Evolutionary conservation across 352 stramenopile species (phyloP).

Genomic region (Phytophthora ramorum): DNA sequence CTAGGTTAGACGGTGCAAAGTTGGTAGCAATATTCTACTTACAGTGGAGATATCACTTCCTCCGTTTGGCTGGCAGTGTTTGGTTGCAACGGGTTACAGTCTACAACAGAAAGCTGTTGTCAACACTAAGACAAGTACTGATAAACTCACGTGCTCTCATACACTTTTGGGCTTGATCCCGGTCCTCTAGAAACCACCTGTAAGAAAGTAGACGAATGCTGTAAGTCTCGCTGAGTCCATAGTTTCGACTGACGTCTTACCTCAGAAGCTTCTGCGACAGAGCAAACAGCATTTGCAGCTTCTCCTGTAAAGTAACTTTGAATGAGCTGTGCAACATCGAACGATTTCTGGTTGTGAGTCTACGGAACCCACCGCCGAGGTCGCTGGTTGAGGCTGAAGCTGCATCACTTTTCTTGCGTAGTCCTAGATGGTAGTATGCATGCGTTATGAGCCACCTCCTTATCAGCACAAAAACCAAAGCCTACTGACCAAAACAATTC

Average conservation of each 20-base stretch:
- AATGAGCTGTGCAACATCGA: neutral
- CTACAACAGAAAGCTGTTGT: neutral
- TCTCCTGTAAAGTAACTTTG: slow-evolving; percentile 27
- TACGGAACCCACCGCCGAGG: slow-evolving; percentile 15
- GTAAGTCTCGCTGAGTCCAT: slow-evolving; percentile 1
- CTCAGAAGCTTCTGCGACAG: slow-evolving; percentile 46
- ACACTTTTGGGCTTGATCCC: slow-evolving; percentile 27
- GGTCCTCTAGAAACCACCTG: slow-evolving; percentile 45
- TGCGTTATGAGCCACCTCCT: neutral
- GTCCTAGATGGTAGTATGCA: slow-evolving; percentile 18
- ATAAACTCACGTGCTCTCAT: neutral
- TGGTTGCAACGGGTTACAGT: neutral
- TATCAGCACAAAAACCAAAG: neutral
- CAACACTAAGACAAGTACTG: neutral
- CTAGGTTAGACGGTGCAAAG: neutral
- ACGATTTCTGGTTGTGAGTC: neutral
- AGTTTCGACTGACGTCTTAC: slow-evolving; percentile 12
- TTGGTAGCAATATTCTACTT: slow-evolving; percentile 6
- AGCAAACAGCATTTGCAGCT: slow-evolving; percentile 49
- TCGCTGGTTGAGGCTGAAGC: slow-evolving; percentile 37
- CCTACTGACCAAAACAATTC: slow-evolving; percentile 33
- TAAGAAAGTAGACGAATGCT: neutral
- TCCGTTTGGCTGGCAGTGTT: neutral
- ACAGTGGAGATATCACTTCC: slow-evolving; percentile 9
- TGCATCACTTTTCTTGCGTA: slow-evolving; percentile 45